Evolutionary conservation across 2,329 filamentous ascomycete species (phyloP).

Genomic region (Sphaerulina populicola): DNA sequence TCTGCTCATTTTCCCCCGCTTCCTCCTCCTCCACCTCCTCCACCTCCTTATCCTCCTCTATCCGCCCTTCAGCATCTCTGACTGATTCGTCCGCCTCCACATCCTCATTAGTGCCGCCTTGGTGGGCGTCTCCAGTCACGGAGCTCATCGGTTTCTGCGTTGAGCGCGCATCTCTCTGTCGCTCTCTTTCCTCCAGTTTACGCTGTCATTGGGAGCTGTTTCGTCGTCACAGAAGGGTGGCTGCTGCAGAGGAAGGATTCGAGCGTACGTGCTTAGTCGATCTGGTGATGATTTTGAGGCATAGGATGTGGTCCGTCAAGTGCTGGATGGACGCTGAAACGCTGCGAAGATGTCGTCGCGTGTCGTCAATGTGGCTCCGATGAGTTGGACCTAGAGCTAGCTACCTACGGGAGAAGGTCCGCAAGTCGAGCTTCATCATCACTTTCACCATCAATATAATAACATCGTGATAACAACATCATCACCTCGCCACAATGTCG

Average conservation of each 20-base stretch:
- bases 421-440: not conserved
- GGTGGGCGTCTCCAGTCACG: constrained; percentile 54
- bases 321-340: not conserved
- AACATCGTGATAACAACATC: constrained; percentile 1
- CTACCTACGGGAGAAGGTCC: not conserved
- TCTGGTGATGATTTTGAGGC: not conserved
- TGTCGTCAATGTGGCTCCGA: not conserved
- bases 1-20: constrained; percentile 6
- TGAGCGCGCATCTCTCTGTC: constrained; percentile 46
- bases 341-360: not conserved
- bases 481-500: constrained; percentile 45
- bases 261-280: not conserved
- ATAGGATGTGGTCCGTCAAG: not conserved
- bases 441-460: not conserved
- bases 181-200: not conserved
- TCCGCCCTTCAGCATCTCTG: constrained; percentile 21
- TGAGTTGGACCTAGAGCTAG: not conserved
- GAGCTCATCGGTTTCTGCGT: constrained; percentile 57
- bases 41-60: constrained; percentile 16
- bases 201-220: not conserved
- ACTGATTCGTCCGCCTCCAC: constrained; percentile 35
- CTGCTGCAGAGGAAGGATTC: not conserved
- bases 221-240: not conserved
- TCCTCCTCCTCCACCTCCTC: not conserved
- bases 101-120: constrained; percentile 52